Evolutionary conservation across 2,329 filamentous ascomycete species (phyloP), one percentile per base, ranked within the genome.

Genomic region (Stachybotrys chartarum): DNA sequence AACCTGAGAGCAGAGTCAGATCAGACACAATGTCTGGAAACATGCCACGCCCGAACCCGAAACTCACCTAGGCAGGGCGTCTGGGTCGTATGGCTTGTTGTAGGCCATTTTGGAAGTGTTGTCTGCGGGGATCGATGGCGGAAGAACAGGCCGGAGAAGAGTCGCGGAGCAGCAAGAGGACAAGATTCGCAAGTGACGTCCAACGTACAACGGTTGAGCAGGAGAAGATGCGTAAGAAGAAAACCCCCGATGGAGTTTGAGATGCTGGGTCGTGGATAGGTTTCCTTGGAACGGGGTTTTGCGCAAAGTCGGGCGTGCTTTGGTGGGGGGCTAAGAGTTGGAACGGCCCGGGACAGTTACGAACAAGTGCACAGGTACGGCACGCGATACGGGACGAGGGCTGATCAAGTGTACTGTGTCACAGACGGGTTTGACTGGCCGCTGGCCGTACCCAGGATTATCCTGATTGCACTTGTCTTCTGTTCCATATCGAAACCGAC

Each of bases 61-160:
- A 18, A 74, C 87, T 76, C 80, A 94, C 88, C 91, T 91, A 69
- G 93, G 93, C 60, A 99, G 84, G 69, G 91, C 90, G 78, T 99
- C 93, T 39, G 92, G 92, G 72, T 99, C 96, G 77, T 91, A 94
- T 55, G 87, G 84, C 71, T 85, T 86, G 75, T 96, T 96, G 80
- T 97, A 97, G 55, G 93, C 93, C 93, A 97, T 97, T 58, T 69
- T 72, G 50, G 8, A 10, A 14, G 8, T 14, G 35, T 42, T 42
- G 35, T 42, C 14, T 14, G 8, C 10, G 35, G 14, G 35, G 35
- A 3, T 42, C 35, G 35, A 10, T 42, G 35, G 14, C 14, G 35
- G 14, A 10, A 42, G 8, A 42, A 14, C 35, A 10, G 14, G 8
- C 3, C 3, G 10, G 35, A 14, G 35, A 42, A 10, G 35, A 10